Evolutionary conservation across 306 rosid species (phyloP).

Genomic region (Casuarina glauca): DNA sequence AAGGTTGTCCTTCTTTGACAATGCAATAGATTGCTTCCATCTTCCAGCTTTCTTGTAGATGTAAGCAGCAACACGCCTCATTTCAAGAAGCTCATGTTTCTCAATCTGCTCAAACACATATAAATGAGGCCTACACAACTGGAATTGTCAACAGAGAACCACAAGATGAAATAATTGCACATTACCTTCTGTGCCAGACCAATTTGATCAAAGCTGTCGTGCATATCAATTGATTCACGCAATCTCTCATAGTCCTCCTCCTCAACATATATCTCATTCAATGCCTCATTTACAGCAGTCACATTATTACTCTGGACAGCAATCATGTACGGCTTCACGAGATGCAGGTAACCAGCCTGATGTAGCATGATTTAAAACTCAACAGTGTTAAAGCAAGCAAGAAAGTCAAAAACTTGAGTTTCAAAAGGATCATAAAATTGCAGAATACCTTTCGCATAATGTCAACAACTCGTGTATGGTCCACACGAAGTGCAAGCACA

Average conservation of each 20-base stretch:
- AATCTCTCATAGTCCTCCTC: slow-evolving; percentile 98
- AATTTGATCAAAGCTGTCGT: slow-evolving; percentile 96
- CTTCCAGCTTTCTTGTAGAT: slow-evolving; percentile 98
- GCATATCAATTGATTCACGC: slow-evolving; percentile 97
- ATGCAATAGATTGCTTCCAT: slow-evolving; percentile 98
- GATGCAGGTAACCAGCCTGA: slow-evolving; percentile 95
- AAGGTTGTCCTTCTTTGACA: slow-evolving; percentile 97
- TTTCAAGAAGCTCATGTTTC: slow-evolving; percentile 96
- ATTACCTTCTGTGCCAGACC: slow-evolving; percentile 98
- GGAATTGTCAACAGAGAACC: slow-evolving; percentile 13
- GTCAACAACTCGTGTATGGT: slow-evolving; percentile 98
- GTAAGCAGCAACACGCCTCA: slow-evolving; percentile 99
- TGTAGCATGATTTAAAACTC: slow-evolving; percentile 15
- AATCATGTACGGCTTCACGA: slow-evolving; percentile 99
- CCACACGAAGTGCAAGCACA: slow-evolving; percentile 97
- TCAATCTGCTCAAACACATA: slow-evolving; percentile 67
- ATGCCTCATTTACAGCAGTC: slow-evolving; percentile 96
- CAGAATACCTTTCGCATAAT: slow-evolving; percentile 88
- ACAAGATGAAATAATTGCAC: slow-evolving; percentile 20
- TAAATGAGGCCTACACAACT: slow-evolving; percentile 25
- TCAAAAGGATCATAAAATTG: slow-evolving; percentile 10
- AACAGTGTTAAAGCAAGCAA: slow-evolving; percentile 10
- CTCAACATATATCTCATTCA: slow-evolving; percentile 95
- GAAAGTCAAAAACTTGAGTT: slow-evolving; percentile 4
- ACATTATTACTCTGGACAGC: slow-evolving; percentile 99